Conservation (phyloP, 192 early-diverging fungal species). For the Jimgerdemannia flammicorona region DNA sequence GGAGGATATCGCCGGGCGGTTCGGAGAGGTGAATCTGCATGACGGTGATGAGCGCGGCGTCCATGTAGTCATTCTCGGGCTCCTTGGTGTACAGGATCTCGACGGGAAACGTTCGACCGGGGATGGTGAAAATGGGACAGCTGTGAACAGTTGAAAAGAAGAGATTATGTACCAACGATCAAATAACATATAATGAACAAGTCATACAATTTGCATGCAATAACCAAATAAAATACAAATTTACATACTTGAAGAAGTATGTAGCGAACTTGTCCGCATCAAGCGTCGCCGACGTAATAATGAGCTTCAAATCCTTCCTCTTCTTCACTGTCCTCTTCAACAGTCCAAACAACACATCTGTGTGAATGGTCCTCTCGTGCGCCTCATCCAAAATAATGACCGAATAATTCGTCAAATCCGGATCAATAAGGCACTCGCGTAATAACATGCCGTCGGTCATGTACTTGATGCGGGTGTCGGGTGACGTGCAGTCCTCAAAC, state of each 20-base stretch:
- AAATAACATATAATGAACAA: not conserved
- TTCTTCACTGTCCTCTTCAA: constrained; percentile 76
- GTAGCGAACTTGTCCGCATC: constrained; percentile 92
- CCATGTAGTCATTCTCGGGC: constrained; percentile 92
- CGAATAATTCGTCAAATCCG: constrained; percentile 80
- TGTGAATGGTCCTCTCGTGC: constrained; percentile 95
- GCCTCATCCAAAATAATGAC: constrained; percentile 97
- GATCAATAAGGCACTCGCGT: constrained; percentile 87
- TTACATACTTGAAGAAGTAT: constrained; percentile 64
- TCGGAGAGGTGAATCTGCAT: constrained; percentile 98
- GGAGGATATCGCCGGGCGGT: constrained; percentile 87
- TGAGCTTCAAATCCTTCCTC: constrained; percentile 89
- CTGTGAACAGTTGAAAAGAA: constrained; percentile 5
- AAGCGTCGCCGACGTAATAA: constrained; percentile 92
- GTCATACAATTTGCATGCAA: not conserved
- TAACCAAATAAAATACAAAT: not conserved
- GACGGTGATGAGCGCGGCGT: constrained; percentile 87
- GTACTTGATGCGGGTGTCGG: constrained; percentile 90
- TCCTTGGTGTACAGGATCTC: constrained; percentile 94
- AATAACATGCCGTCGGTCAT: constrained; percentile 99
- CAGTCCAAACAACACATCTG: constrained; percentile 94
- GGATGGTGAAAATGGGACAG: constrained; percentile 96
- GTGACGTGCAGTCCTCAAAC: constrained; percentile 96
- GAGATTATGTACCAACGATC: not conserved
- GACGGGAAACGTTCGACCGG: constrained; percentile 92